A percentile compares a stretch with the other conserved stretches of the same genome.
Evolutionary conservation across 2,329 filamentous ascomycete genomes (phyloP).

Genomic region (Botrytis byssoidea): DNA sequence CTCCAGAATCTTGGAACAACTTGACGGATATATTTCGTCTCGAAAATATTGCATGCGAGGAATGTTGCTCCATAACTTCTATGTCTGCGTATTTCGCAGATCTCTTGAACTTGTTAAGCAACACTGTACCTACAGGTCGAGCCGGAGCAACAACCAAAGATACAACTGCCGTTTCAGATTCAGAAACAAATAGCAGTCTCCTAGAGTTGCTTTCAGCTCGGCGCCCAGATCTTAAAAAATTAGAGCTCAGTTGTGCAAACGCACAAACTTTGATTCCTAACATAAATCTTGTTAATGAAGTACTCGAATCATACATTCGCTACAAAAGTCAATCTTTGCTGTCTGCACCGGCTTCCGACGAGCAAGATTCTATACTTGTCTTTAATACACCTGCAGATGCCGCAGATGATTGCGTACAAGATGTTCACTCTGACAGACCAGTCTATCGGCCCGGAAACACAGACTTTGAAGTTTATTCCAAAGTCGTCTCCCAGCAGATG

Average conservation of each 20-base stretch:
- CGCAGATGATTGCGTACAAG: neutral
- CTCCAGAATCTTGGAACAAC: neutral
- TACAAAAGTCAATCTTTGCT: neutral
- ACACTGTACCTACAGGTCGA: neutral
- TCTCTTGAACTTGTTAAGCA: neutral
- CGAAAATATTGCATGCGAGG: neutral
- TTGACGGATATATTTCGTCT: neutral
- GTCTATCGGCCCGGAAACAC: neutral
- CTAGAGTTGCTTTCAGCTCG: neutral
- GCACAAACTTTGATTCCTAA: neutral
- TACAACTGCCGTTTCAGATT: neutral
- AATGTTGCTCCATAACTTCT: neutral
- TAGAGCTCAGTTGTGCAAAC: neutral
- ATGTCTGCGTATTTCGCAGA: neutral
- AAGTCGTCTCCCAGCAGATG: neutral
- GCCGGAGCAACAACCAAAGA: neutral
- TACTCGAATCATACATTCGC: constrained; percentile 1
- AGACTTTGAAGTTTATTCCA: constrained; percentile 1
- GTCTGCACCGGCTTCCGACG: too few relatives aligned
- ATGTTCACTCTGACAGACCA: neutral
- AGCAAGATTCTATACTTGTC: neutral
- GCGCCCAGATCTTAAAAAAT: constrained; percentile 1
- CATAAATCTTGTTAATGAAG: neutral
- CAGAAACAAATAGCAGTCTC: neutral
- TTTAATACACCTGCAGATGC: constrained; percentile 2